Evolutionary conservation across 2,329 filamentous ascomycete species (phyloP), one percentile per base, ranked within the genome.

Genomic region (Fusarium musae): DNA sequence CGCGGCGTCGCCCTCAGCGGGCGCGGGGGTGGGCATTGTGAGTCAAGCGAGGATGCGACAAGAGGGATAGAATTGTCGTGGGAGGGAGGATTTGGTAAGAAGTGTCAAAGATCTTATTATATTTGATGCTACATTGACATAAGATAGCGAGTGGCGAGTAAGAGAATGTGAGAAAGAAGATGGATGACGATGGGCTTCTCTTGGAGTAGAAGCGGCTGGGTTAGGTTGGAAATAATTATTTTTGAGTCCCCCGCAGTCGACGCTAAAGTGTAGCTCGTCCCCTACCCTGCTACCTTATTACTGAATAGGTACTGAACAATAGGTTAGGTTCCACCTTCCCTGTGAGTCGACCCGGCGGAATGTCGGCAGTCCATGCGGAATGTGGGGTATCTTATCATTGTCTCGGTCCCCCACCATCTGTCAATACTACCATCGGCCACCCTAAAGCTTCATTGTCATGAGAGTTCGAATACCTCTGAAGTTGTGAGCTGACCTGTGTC

Each of bases 1-100:
- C 3, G 81, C 79, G 70, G 79, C 78, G 23, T 83, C 82, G 66
- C 69, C 75, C 46, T 77, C 78, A 16, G 69, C 72, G 42, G 75
- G 67, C 42, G 76, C 72, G 42, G 80, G 69, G 66, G 78, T 74
- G 39, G 80, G 76, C 80, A 81, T 81, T 61, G 63, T 74, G 74
- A 78, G 70, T 75, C 69, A 74, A 75, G 59, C 44, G 44, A 59
- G 40, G 57, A 49, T 64, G 44, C 40, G 65, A 43, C 34, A 30
- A 23, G 49, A 53, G 40, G 36, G 19, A 36, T 40, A 44, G 58
- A 34, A 36, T 32, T 52, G 37, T 39, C 26, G 46, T 47, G 46
- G 26, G 30, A 44, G 32, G 30, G 28, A 59, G 32, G 30, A 26
- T 39, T 42, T 53, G 47, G 30, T 43, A 47, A 23, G 34, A 64